phyloP scores from a whole-genome alignment of 2,329 filamentous ascomycete genomes.

The Cryoendolithus antarcticus region DNA sequence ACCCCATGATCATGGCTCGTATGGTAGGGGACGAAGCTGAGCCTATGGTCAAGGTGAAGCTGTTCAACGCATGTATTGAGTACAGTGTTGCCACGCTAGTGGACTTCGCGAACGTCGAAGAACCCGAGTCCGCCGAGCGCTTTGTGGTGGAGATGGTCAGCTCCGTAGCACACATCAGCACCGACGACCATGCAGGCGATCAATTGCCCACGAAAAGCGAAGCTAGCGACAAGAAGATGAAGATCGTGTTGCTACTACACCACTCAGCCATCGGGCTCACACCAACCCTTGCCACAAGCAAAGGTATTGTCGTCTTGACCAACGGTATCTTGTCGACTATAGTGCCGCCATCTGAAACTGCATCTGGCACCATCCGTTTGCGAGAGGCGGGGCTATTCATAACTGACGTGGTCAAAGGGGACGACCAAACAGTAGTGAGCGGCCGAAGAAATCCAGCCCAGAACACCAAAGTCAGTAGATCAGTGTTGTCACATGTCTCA shows the following conservation, averaged over 20 bases:
- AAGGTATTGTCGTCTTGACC: slow-evolving; percentile 65
- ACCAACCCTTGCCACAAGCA: slow-evolving; percentile 62
- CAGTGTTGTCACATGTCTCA: slow-evolving; percentile 35
- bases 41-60: slow-evolving; percentile 74
- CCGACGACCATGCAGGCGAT: not conserved
- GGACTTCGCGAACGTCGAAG: slow-evolving; percentile 58
- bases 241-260: slow-evolving; percentile 59
- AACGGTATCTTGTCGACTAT: slow-evolving; percentile 61
- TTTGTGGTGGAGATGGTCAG: slow-evolving; percentile 63
- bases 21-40: slow-evolving; percentile 93
- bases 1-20: slow-evolving; percentile 69
- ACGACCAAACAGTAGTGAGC: slow-evolving; percentile 20
- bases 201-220: not conserved
- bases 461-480: slow-evolving; percentile 11
- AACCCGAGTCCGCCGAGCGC: slow-evolving; percentile 31
- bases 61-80: slow-evolving; percentile 75
- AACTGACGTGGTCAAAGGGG: slow-evolving; percentile 55
- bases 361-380: slow-evolving; percentile 54
- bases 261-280: slow-evolving; percentile 80
- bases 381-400: slow-evolving; percentile 73
- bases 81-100: slow-evolving; percentile 78
- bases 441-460: slow-evolving; percentile 4
- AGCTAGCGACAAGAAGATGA: slow-evolving; percentile 16
- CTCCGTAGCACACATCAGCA: slow-evolving; percentile 51
- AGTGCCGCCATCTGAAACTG: slow-evolving; percentile 52